A percentile compares a stretch with the other conserved stretches of the same genome.
These are phyloP conservation scores for Penicillium hesseltinei DNA, from an alignment of 2,329 filamentous ascomycete species.

Conservation along the genomic window DNA sequence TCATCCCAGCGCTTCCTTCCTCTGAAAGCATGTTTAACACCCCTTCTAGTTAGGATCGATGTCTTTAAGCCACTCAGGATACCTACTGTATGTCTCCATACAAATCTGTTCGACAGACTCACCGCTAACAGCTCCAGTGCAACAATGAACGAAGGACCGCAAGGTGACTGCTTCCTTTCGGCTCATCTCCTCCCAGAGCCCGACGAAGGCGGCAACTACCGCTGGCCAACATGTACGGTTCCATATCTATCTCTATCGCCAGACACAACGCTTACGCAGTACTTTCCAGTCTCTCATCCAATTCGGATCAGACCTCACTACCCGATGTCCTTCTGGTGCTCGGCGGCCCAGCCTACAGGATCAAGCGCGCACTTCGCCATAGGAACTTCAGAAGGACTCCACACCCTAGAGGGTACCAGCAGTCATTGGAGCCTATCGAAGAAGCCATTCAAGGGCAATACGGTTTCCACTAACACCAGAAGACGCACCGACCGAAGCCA, in stretches of 20 bases:
- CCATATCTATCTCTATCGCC: background rate
- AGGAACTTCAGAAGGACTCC: conserved; percentile 39
- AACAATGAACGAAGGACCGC: conserved; percentile 37
- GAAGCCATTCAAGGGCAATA: conserved; percentile 13
- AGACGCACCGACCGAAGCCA: background rate
- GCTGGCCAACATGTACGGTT: conserved; percentile 32
- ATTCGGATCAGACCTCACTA: conserved; percentile 26
- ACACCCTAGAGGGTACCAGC: conserved; percentile 31
- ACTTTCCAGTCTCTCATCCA: conserved; percentile 24
- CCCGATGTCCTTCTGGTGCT: conserved; percentile 36
- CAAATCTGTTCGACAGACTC: background rate
- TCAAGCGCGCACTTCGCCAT: conserved; percentile 36
- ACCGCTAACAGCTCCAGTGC: conserved; percentile 28
- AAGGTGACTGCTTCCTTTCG: conserved; percentile 34
- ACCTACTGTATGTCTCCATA: conserved; percentile 30
- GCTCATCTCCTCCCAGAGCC: conserved; percentile 33
- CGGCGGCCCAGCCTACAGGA: conserved; percentile 34
- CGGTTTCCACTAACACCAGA: background rate
- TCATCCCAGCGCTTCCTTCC: background rate
- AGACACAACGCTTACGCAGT: background rate
- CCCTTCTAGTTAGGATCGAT: conserved; percentile 35
- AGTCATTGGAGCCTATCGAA: conserved; percentile 33
- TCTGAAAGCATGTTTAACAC: background rate
- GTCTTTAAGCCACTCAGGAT: conserved; percentile 37
- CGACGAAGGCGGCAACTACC: conserved; percentile 33